These are phyloP conservation scores for Aspergillus sp. DNA, from an alignment of 2,329 filamentous ascomycete genomes.

Conservation along the genomic window DNA sequence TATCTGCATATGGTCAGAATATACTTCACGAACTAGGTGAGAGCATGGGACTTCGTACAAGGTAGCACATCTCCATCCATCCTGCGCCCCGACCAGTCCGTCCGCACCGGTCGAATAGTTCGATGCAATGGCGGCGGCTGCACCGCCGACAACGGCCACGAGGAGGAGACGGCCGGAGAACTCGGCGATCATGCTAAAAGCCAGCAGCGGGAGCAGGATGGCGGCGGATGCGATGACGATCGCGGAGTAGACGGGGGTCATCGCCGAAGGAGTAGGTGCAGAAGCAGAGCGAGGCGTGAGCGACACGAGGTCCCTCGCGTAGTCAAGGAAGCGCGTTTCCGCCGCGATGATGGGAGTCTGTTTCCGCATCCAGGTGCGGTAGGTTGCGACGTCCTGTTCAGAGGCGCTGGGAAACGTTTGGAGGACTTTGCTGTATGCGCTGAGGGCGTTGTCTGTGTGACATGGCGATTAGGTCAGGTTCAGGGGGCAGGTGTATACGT, in stretches of 20 bases:
- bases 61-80: constrained; percentile 40
- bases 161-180: constrained; percentile 60
- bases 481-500: too few species aligned
- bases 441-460: constrained; percentile 38
- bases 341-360: constrained; percentile 49
- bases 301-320: constrained; percentile 47
- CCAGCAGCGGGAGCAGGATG: constrained; percentile 57
- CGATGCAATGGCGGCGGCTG: constrained; percentile 42
- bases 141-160: constrained; percentile 52
- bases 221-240: constrained; percentile 51
- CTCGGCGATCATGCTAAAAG: constrained; percentile 57
- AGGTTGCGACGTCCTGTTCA: constrained; percentile 49
- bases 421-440: constrained; percentile 48
- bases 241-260: constrained; percentile 33
- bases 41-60: constrained; percentile 26
- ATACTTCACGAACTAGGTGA: not conserved
- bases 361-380: constrained; percentile 54
- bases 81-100: constrained; percentile 35
- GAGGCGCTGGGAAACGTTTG: constrained; percentile 48
- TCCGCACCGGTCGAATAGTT: constrained; percentile 35
- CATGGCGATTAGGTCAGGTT: not conserved
- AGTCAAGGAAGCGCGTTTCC: constrained; percentile 55
- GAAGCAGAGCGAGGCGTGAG: constrained; percentile 24
- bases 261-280: constrained; percentile 5
- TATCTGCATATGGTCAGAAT: constrained; percentile 26